Evolutionary conservation across 1,139 yeast genomes (phyloP), one percentile per base, ranked within the genome.

Genomic region (Casaregolazyma suthepensis): DNA sequence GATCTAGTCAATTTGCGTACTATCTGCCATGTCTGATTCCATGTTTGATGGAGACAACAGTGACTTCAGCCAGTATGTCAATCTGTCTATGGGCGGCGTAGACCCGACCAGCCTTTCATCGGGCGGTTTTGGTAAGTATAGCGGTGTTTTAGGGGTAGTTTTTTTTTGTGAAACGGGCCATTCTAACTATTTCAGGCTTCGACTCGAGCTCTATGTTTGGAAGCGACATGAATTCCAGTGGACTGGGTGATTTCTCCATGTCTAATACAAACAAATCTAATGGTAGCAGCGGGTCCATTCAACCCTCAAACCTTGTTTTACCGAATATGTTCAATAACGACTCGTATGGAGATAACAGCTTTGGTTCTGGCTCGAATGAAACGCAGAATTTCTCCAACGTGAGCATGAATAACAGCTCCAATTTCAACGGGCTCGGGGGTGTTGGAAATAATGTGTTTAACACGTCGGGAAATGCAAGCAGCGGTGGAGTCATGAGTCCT

Each of bases 271-370:
- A 38, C 47, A 42, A 51, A 23, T 43, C 42, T 31, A 31, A 29
- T 35, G 40, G 46, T 15, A 46, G 20, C 26, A 40, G 23, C 23
- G 37, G 50, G 18, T 57, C 60, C 20, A 52, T 59, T 29, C 62
- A 60, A 52, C 62, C 62, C 1, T 58, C 62, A 3, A 56, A 59
- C 6, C 46, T 60, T 9, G 59, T 58, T 49, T 58, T 63, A n/a
- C 63, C 63, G 1, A 58, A 56, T 44, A 46, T 58, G 55, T 57
- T 60, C 44, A 38, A 51, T 15, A 43, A 44, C 22, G 57, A 56
- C 37, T 20, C 42, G 23, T 47, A 47, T 35, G 42, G 38, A 38
- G 23, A 29, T 29, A 29, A 13, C 26, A 45, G 31, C 26, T 23
- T 29, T 20, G 23, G 42, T n/a, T 37, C 17, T 40, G 45, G 45